Evolutionary conservation across 2,329 filamentous ascomycete species (phyloP).

Genomic region (Massarina eburnea): DNA sequence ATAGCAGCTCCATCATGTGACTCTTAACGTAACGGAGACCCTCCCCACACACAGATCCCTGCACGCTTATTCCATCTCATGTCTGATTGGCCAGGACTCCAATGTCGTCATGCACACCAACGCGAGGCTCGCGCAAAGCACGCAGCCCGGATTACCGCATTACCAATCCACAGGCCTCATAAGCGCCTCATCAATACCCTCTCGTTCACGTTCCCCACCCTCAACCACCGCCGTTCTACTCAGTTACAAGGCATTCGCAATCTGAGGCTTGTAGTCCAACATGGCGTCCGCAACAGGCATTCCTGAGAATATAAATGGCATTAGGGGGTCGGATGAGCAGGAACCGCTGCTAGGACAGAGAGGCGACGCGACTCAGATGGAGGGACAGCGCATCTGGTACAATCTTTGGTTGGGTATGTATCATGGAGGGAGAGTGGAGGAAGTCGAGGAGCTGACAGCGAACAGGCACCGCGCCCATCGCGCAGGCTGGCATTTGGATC

Average conservation of each 20-base stretch:
- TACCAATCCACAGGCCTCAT: background rate
- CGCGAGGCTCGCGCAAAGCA: background rate
- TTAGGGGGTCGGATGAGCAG: constrained; percentile 53
- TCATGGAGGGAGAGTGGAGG: background rate
- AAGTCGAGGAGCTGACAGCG: constrained; percentile 9
- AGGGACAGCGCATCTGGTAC: constrained; percentile 62
- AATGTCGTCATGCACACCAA: constrained; percentile 4
- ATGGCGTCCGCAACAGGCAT: constrained; percentile 73
- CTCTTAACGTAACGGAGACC: too few species aligned
- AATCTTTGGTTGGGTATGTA: constrained; percentile 75
- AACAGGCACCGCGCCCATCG: constrained; percentile 76
- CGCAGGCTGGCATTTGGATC: constrained; percentile 76
- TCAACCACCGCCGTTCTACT: background rate
- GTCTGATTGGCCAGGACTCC: background rate
- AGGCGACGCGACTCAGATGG: constrained; percentile 72
- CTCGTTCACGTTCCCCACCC: background rate
- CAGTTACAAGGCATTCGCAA: background rate
- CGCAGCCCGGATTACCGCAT: background rate
- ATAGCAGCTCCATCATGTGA: too few species aligned
- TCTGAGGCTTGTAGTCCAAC: constrained; percentile 1
- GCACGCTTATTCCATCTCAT: constrained; percentile 1
- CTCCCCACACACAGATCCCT: background rate
- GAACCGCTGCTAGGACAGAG: constrained; percentile 71
- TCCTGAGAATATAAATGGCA: constrained; percentile 52
- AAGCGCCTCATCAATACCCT: background rate